Conservation (phyloP, 495 filamentous ascomycete genomes). For the Thermothielavioides terrestris region DNA sequence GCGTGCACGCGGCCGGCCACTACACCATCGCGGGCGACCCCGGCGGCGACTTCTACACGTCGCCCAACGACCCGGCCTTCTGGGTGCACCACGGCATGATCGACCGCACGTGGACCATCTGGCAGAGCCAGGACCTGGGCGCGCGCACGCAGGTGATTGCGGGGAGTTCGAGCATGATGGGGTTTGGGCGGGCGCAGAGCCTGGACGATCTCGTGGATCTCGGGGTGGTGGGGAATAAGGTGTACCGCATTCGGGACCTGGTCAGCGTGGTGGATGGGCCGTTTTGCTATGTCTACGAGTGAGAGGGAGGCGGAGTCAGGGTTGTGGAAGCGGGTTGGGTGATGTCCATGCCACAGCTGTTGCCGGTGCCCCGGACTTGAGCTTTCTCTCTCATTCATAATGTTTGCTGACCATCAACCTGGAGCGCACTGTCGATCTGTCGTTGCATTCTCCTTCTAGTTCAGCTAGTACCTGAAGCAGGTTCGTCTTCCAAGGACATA, state of each 20-base stretch:
- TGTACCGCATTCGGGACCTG: slow-evolving; percentile 36
- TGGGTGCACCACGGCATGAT: slow-evolving; percentile 61
- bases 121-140: slow-evolving; percentile 45
- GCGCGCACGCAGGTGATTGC: slow-evolving; percentile 27
- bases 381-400: too few relatives aligned
- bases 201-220: slow-evolving; percentile 39
- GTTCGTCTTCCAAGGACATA: too few relatives aligned
- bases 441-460: too few relatives aligned
- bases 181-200: slow-evolving; percentile 25
- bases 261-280: slow-evolving; percentile 40
- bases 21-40: slow-evolving; percentile 36
- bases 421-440: too few relatives aligned
- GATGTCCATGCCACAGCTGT: too few relatives aligned
- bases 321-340: background rate
- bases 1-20: slow-evolving; percentile 37
- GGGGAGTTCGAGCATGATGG: slow-evolving; percentile 34
- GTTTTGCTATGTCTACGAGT: slow-evolving; percentile 45
- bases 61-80: slow-evolving; percentile 60
- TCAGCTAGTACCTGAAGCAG: too few relatives aligned
- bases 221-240: slow-evolving; percentile 29
- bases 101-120: slow-evolving; percentile 59
- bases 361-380: too few relatives aligned
- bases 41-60: slow-evolving; percentile 43
- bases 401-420: too few relatives aligned
- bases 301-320: too few relatives aligned